These are phyloP conservation scores for Lactarius pseudohatsudake DNA, from an alignment of 768 basidiomycete species.

Conservation along the genomic window DNA sequence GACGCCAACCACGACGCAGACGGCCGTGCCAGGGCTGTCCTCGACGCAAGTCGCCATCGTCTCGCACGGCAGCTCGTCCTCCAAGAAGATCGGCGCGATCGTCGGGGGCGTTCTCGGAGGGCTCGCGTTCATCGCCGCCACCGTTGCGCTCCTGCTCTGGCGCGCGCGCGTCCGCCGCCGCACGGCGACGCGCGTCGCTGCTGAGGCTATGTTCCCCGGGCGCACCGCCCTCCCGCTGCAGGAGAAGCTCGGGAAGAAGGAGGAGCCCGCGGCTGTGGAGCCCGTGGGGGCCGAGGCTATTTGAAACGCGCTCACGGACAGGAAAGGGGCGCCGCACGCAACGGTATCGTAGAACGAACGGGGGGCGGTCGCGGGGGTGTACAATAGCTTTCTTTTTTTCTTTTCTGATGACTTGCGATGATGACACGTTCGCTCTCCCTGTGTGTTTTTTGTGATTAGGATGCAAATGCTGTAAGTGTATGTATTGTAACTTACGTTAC, in stretches of 20 bases:
- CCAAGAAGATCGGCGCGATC: not conserved
- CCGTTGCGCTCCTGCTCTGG: conserved; percentile 4
- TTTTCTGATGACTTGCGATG: not conserved
- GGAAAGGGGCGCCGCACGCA: not conserved
- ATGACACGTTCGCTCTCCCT: not conserved
- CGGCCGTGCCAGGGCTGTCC: conserved; percentile 10
- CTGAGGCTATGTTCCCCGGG: conserved; percentile 8
- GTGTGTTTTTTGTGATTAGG: not conserved
- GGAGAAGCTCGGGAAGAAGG: conserved; percentile 11
- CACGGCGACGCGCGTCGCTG: conserved; percentile 4
- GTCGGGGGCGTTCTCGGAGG: conserved; percentile 10
- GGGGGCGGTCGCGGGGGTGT: too few relatives aligned
- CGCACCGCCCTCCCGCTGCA: not conserved
- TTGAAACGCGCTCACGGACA: not conserved
- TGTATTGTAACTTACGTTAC: not conserved
- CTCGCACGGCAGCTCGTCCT: not conserved
- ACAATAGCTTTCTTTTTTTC: too few relatives aligned
- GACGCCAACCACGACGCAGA: conserved; percentile 9
- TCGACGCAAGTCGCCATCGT: not conserved
- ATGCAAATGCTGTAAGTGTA: not conserved
- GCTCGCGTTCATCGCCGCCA: not conserved
- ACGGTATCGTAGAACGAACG: not conserved
- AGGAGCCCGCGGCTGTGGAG: not conserved
- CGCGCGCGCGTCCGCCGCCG: conserved; percentile 18
- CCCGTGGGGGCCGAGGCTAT: not conserved